A percentile compares a stretch with the other conserved stretches of the same genome.
phyloP scores from a whole-genome alignment of 2,329 filamentous ascomycete species.

The Juglanconis juglandina region DNA sequence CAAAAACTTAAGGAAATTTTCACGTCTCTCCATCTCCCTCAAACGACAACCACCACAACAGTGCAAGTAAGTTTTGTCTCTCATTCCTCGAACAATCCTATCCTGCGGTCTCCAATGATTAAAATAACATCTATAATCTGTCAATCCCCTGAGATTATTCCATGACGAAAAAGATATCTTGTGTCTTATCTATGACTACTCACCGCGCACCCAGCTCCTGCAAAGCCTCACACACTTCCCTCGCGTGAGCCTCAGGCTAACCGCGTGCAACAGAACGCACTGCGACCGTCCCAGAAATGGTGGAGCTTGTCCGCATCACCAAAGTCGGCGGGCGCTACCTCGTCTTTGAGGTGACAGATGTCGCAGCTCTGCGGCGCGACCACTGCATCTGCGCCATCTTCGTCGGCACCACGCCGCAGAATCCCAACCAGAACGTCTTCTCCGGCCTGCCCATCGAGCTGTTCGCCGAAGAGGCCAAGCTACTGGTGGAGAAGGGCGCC shows the following conservation, averaged over 20 bases:
- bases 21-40: constrained; percentile 10
- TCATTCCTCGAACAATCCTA: background rate
- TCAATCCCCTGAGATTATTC: constrained; percentile 55
- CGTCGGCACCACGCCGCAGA: constrained; percentile 83
- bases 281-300: constrained; percentile 4
- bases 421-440: constrained; percentile 93
- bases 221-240: constrained; percentile 12
- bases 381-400: constrained; percentile 85
- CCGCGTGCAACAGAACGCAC: constrained; percentile 11
- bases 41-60: constrained; percentile 18
- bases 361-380: constrained; percentile 71
- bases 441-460: constrained; percentile 84
- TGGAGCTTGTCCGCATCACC: constrained; percentile 72
- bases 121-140: constrained; percentile 47
- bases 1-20: constrained; percentile 7
- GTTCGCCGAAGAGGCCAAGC: constrained; percentile 81
- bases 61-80: constrained; percentile 22
- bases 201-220: constrained; percentile 17
- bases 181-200: constrained; percentile 33
- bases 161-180: constrained; percentile 32
- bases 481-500: constrained; percentile 72
- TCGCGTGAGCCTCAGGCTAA: constrained; percentile 6
- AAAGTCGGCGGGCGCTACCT: constrained; percentile 77
- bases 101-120: constrained; percentile 39
- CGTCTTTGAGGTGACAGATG: constrained; percentile 80